Percentiles rank a stretch among this genome's conserved stretches.
These are phyloP conservation scores for Solanum dulcamara DNA, from an alignment of 257 asterid genomes.

Conservation along the genomic window DNA sequence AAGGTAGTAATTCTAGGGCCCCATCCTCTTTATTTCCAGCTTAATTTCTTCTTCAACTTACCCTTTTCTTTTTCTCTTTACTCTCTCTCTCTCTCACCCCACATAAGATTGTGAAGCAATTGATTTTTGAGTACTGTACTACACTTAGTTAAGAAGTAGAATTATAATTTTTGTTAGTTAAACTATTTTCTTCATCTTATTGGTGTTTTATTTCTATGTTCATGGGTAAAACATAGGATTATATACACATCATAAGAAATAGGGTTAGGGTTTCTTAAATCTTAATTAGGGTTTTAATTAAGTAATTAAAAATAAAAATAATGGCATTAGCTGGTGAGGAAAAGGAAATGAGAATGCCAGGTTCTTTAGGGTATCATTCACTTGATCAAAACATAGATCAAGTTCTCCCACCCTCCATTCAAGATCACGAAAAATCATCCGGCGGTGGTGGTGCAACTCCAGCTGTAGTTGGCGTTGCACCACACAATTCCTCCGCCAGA, in stretches of 20 bases:
- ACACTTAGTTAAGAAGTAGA: too few relatives aligned
- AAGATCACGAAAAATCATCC: background rate
- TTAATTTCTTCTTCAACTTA: background rate
- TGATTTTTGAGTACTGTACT: background rate
- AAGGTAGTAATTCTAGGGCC: conserved; percentile 1
- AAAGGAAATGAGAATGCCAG: conserved; percentile 22
- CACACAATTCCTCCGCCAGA: conserved; percentile 16
- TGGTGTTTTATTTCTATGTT: background rate
- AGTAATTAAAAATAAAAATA: background rate
- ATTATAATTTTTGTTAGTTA: background rate
- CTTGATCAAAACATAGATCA: conserved; percentile 10
- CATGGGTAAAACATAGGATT: background rate
- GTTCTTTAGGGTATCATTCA: conserved; percentile 10
- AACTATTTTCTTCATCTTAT: background rate
- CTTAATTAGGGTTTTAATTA: background rate
- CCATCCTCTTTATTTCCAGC: background rate
- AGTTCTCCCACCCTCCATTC: background rate
- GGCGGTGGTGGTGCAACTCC: background rate
- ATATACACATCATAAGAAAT: too few relatives aligned
- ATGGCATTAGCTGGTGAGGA: conserved; percentile 18
- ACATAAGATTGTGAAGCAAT: background rate
- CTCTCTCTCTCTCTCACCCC: background rate
- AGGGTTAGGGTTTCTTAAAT: background rate
- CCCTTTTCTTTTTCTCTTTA: background rate
- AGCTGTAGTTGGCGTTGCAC: background rate